Evolutionary conservation across 208 protist species (phyloP), one percentile per base, ranked within the genome.

Genomic region (Trypanosoma congolense): DNA sequence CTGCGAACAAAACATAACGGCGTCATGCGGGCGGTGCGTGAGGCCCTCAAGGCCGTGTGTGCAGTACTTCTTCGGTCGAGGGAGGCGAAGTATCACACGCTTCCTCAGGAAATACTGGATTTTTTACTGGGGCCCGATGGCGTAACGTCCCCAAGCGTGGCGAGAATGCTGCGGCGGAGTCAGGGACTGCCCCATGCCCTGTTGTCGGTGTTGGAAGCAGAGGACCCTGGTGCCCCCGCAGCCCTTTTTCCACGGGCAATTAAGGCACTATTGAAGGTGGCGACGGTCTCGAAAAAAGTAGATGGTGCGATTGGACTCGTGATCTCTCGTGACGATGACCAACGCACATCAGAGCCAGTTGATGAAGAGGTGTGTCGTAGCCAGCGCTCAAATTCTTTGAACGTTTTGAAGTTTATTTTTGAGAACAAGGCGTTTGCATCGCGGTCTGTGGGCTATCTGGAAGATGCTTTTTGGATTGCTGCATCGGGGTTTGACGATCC

Each of bases 381-480:
- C 29, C 87, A 90, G 56, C 81, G 78, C 44, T 89, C 87, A 3
- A 95, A 97, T 55, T 86, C 85, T 12, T 61, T 97, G 12, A 96
- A 97, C 65, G 90, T 97, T 24, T 56, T 97, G 38, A 93, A 93
- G 66, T 96, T 94, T 65, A 73, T 97, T 29, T 94, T 95, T 63
- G 88, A 96, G 48, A 81, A 96, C 57, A 92, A 81, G 42, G 30
- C 66, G 9, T 80, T 96, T 45, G 68, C 79, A 1, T 80, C 85
- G 14, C 72, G 81, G 40, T 56, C 73, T 1, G 64, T 90, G 10
- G 64, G 75, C 9, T 73, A 79, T 59, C 55, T 92, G 4, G 78
- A 93, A 67, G 75, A 87, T 24, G 84, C 81, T 30, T 92, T 96
- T 72, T 83, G 71, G 36, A 60, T 83, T n/a, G 72, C 83, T 8